These are phyloP conservation scores for Coniochaeta sp. DNA, from an alignment of 2,329 filamentous ascomycete genomes.

Conservation along the genomic window DNA sequence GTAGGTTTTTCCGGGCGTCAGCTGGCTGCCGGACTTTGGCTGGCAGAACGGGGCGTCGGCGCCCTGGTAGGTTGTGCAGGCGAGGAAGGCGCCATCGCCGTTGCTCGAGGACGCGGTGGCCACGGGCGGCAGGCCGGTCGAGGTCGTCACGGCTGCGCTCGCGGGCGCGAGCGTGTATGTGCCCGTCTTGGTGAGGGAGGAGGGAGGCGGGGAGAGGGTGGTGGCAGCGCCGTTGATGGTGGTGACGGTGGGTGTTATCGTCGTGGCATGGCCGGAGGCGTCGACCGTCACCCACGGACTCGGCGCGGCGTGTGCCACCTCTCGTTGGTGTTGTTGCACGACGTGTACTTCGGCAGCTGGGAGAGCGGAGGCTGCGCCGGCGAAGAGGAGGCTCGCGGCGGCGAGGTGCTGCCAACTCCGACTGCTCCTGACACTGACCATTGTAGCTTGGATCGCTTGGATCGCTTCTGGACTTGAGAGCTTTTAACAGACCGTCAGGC, in stretches of 20 bases:
- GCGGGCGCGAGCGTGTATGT: constrained; percentile 20
- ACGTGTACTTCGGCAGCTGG: constrained; percentile 13
- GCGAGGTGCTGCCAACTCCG: background rate
- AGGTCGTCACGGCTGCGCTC: constrained; percentile 15
- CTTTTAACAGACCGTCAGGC: background rate
- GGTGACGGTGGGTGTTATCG: constrained; percentile 19
- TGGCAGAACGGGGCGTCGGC: constrained; percentile 23
- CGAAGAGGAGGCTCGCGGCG: background rate
- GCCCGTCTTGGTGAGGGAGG: constrained; percentile 16
- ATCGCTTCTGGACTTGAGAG: background rate
- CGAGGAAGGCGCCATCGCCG: constrained; percentile 19
- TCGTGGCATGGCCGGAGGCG: constrained; percentile 15
- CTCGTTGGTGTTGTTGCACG: constrained; percentile 8
- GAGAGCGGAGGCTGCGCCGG: constrained; percentile 6
- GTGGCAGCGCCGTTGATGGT: constrained; percentile 15
- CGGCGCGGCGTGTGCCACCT: constrained; percentile 4
- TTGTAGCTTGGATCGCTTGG: background rate
- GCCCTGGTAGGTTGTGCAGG: constrained; percentile 19
- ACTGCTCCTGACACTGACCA: background rate
- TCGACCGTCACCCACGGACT: constrained; percentile 25
- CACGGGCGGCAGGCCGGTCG: constrained; percentile 22
- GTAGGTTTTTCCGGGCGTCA: constrained; percentile 22
- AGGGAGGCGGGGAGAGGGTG: constrained; percentile 21
- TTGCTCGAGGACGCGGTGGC: constrained; percentile 18
- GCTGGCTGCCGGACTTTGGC: constrained; percentile 18